Base-by-base conservation (phyloP, 768 basidiomycete species). In the Phaeotremella fagi region DNA sequence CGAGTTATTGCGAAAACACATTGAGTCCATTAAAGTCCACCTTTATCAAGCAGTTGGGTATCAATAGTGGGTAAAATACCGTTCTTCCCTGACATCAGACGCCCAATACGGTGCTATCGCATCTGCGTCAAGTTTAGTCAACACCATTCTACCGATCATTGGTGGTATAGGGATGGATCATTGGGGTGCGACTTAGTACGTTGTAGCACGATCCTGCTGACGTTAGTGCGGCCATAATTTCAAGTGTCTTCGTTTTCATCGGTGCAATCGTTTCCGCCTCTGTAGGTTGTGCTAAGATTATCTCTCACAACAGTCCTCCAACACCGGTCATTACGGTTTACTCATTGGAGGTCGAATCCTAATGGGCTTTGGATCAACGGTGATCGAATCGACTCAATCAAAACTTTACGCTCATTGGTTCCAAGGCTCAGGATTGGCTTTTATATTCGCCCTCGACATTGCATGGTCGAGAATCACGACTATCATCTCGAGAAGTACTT, bases 391-490 rank as follows among this genome's bases (percentile, higher is more conserved):
- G 5, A 57, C 60, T n/a, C 71, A 68, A 33, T 57, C 28, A 46
- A 72, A 72, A 51, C 53, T 70, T 3, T 72, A 71, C 55, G 66
- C 71, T 2, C 69, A 71, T 46, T 74, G 66, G 65, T 74, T 66
- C 50, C 29, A 48, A 20, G 68, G 67, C 11, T 50, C 51, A 14
- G 18, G 53, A 24, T 49, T 68, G 3, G 70, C 63, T 12, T 60
- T 67, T 42, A 55, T 74, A 18, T 60, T 63, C 49, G 71, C 61
- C 15, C 48, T 72, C 47, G 71, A 72, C 44, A 66, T 74, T 20
- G 73, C 70, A 1, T 66, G 71, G 63, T 59, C 57, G n/a, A 22
- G 71, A 3, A 57, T 71, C 4, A 61, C 52, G 29, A 56, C 55
- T 37, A 48, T 68, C 41, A 52, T 65, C 46, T 57, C 61, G 7